These are phyloP conservation scores for Purpureocillium lavendulum DNA, from an alignment of 2,329 filamentous ascomycete species.

Conservation along the genomic window DNA sequence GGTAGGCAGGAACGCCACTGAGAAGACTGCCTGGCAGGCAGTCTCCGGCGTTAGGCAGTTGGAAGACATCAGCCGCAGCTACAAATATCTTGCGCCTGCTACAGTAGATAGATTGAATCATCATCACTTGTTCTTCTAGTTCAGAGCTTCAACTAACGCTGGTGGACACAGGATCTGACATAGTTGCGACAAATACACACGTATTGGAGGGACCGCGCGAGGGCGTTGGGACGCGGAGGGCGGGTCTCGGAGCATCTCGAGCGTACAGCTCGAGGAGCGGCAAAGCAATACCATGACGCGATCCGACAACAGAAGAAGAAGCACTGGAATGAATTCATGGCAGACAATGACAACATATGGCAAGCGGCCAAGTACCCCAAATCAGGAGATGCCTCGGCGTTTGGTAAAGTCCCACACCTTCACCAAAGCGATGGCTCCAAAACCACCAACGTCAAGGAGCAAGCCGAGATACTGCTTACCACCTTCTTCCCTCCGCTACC, in stretches of 20 bases:
- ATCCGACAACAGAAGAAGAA: neutral
- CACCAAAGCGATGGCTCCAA: neutral
- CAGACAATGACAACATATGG: neutral
- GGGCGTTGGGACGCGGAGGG: neutral
- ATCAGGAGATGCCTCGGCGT: neutral
- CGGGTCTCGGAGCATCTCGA: neutral
- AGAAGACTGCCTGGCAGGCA: too few species aligned
- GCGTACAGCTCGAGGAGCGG: too few species aligned
- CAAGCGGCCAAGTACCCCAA: neutral
- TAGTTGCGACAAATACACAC: too few species aligned
- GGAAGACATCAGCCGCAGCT: too few species aligned
- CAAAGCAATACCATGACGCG: neutral
- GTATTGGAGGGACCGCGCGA: neutral
- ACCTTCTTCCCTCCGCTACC: neutral
- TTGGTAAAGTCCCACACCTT: neutral
- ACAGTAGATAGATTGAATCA: too few species aligned
- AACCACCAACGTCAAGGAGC: neutral
- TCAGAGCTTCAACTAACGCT: too few species aligned
- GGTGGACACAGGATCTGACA: too few species aligned
- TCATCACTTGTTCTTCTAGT: too few species aligned
- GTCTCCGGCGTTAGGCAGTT: too few species aligned
- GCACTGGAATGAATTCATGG: neutral
- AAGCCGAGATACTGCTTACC: neutral
- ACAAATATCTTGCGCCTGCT: too few species aligned
- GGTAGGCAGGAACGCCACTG: too few species aligned